A percentile compares a stretch with the other conserved stretches of the same genome.
Conservation (phyloP, 2,329 filamentous ascomycete genomes). For the Capronia epimyces region DNA sequence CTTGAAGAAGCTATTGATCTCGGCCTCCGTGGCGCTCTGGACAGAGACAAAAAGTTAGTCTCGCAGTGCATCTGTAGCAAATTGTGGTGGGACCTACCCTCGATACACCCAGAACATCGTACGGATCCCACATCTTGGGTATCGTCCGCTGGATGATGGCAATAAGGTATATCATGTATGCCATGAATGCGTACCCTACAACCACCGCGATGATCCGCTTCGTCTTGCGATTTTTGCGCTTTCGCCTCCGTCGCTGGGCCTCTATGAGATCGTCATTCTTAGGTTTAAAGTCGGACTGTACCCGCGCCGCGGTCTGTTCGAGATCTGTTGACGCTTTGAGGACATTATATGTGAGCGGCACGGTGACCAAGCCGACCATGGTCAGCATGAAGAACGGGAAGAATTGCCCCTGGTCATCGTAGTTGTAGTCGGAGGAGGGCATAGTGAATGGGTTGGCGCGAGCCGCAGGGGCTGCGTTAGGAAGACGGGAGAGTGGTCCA, state of each 20-base stretch:
- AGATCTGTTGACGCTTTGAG: conserved; percentile 64
- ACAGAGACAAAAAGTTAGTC: not conserved
- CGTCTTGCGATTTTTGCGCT: conserved; percentile 80
- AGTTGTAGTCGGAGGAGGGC: conserved; percentile 94
- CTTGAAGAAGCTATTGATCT: conserved; percentile 89
- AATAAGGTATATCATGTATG: conserved; percentile 88
- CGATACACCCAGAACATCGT: conserved; percentile 83
- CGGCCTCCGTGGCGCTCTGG: conserved; percentile 68
- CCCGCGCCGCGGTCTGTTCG: conserved; percentile 73
- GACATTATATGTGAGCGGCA: conserved; percentile 84
- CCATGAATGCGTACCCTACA: conserved; percentile 76
- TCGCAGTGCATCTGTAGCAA: not conserved
- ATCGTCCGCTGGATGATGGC: conserved; percentile 64
- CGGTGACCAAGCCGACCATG: conserved; percentile 75
- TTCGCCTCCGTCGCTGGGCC: conserved; percentile 74
- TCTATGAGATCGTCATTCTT: conserved; percentile 80
- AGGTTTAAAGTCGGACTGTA: conserved; percentile 74
- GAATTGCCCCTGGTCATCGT: conserved; percentile 97
- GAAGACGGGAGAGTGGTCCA: not conserved
- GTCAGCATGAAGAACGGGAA: conserved; percentile 99
- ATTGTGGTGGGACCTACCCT: conserved; percentile 52
- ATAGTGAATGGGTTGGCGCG: conserved; percentile 34
- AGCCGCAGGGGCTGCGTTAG: conserved; percentile 12
- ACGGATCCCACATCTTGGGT: conserved; percentile 89
- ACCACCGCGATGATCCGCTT: conserved; percentile 75